Percentiles rank a stretch among this genome's conserved stretches.
Conservation (phyloP, 2,329 filamentous ascomycete genomes). For the Cordyceps pruinosa region DNA sequence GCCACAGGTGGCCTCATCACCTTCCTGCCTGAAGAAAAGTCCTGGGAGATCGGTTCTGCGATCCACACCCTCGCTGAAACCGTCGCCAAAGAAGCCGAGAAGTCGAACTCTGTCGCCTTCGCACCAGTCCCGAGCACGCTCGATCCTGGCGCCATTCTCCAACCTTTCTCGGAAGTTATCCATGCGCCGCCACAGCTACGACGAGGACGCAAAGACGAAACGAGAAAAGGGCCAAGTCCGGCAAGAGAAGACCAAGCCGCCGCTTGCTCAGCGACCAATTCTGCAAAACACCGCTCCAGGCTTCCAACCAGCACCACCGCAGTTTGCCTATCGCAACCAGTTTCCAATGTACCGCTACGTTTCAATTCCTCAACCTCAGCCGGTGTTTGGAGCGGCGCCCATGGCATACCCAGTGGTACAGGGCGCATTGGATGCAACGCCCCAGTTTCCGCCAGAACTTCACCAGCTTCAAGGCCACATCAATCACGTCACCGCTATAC, state of each 20-base stretch:
- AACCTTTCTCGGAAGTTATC: not conserved
- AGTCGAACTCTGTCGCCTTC: constrained; percentile 4
- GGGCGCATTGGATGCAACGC: not conserved
- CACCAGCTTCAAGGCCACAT: not conserved
- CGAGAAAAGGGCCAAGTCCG: not conserved
- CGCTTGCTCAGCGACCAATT: not conserved
- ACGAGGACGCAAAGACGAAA: not conserved
- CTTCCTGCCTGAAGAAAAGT: not conserved
- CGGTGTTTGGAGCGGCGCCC: not conserved
- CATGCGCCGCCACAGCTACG: not conserved
- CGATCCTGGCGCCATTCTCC: not conserved
- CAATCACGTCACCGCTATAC: not conserved
- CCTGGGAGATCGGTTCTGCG: not conserved
- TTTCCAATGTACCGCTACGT: constrained; percentile 1
- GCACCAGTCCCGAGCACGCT: not conserved
- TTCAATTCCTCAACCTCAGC: not conserved
- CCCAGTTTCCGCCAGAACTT: not conserved
- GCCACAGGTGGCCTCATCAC: not conserved
- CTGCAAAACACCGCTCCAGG: not conserved
- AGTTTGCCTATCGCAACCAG: not conserved
- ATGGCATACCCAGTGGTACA: not conserved
- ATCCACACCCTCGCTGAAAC: not conserved
- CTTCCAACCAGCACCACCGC: not conserved
- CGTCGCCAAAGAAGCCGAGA: constrained; percentile 1
- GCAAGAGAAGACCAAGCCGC: not conserved